A percentile compares a stretch with the other conserved stretches of the same genome.
These are phyloP conservation scores for Talaromyces pinophilus DNA, from an alignment of 2,329 filamentous ascomycete genomes.

Conservation along the genomic window DNA sequence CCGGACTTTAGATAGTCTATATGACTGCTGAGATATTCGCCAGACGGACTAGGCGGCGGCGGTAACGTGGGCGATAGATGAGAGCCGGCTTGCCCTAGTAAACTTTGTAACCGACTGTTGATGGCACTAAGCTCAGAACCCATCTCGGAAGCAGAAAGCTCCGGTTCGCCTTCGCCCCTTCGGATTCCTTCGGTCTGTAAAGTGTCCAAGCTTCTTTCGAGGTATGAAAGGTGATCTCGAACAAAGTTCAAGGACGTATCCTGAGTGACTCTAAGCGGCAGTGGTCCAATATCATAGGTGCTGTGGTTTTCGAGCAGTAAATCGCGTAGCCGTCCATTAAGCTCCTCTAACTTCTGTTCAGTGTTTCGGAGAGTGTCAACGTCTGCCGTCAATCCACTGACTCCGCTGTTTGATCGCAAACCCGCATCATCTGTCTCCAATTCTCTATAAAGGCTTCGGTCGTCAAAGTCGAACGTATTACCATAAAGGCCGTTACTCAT, in stretches of 20 bases:
- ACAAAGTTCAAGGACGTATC: constrained; percentile 36
- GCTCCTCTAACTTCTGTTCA: constrained; percentile 65
- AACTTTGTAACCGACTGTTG: constrained; percentile 64
- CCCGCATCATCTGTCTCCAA: constrained; percentile 64
- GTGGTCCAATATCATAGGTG: constrained; percentile 38
- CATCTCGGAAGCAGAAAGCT: constrained; percentile 40
- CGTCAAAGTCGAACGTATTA: constrained; percentile 69
- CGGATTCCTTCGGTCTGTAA: constrained; percentile 51
- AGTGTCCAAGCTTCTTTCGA: constrained; percentile 65
- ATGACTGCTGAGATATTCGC: constrained; percentile 65
- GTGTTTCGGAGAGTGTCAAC: constrained; percentile 60
- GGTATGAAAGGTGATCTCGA: constrained; percentile 66
- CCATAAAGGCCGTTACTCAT: constrained; percentile 46
- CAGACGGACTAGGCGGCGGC: constrained; percentile 60
- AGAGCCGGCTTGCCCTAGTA: constrained; percentile 54
- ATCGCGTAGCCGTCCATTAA: constrained; percentile 68
- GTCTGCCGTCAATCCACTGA: constrained; percentile 27
- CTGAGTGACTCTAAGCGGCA: constrained; percentile 37
- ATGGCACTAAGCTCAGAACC: constrained; percentile 61
- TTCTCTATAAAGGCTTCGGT: constrained; percentile 70
- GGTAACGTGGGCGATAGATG: constrained; percentile 52
- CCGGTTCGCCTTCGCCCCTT: constrained; percentile 4
- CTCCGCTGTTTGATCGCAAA: constrained; percentile 26
- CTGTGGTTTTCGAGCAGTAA: constrained; percentile 58
- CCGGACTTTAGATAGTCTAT: constrained; percentile 74